A percentile compares a stretch with the other conserved stretches of the same genome.
Conservation (phyloP, 495 filamentous ascomycete species). For the Pyronema omphalodes region DNA sequence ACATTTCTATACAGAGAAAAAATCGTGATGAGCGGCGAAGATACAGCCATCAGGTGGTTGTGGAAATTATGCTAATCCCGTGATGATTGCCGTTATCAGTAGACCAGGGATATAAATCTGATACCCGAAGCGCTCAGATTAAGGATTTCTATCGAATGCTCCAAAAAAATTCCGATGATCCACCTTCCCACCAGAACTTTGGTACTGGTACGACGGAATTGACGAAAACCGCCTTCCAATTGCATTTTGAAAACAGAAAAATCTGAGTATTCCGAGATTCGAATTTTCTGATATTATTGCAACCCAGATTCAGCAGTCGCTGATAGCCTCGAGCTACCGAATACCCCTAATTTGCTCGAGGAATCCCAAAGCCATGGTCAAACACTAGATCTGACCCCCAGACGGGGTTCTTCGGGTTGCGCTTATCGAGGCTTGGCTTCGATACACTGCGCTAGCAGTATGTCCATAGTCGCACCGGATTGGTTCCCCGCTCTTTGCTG, state of each 20-base stretch:
- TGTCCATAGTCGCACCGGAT: background rate
- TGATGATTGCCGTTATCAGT: background rate
- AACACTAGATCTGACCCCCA: background rate
- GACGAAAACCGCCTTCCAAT: background rate
- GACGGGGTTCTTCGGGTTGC: background rate
- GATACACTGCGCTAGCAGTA: background rate
- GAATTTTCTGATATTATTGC: background rate
- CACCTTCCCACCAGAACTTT: background rate
- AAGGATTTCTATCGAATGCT: background rate
- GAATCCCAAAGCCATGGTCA: background rate
- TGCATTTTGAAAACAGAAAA: background rate
- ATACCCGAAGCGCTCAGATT: background rate
- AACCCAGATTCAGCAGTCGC: background rate
- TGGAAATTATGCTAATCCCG: background rate
- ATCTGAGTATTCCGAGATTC: background rate
- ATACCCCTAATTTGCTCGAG: background rate
- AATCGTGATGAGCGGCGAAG: background rate
- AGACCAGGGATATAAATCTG: background rate
- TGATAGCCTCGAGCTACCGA: background rate
- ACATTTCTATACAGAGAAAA: background rate
- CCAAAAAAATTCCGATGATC: background rate
- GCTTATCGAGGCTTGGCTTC: background rate
- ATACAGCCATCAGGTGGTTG: background rate
- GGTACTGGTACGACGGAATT: background rate
- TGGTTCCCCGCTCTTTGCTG: too few species aligned